Base-by-base conservation (phyloP, 139 green algal species). In the Coccomyxa sp. region DNA sequence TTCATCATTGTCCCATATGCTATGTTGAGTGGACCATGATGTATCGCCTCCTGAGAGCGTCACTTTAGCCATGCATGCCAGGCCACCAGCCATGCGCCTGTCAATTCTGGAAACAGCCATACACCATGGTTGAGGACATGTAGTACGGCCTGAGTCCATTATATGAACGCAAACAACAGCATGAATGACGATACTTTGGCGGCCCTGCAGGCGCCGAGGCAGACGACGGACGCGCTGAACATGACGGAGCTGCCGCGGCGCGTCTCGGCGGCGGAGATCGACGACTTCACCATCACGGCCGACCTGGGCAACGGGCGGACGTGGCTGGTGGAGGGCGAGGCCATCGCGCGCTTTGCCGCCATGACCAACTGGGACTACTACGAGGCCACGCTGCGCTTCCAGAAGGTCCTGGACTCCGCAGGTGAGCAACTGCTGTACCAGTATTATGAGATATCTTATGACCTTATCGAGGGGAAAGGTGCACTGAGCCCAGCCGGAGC, bases 281-380 rank as follows among this genome's bases (percentile, higher is more conserved):
- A 95, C 54, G 86, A 95, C 27, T 98, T 96, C 79, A 76, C 35
- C 1, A 84, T 97, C 0, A 78, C 90, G 55, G 38, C 58, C 10
- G 81, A 90, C 34, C 50, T 83, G 39, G 40, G 55, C 41, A 54
- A 29, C 18, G n/a, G 37, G n/a, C 79, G 86, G 34, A 40, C 85
- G 54, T 90, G 68, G 50, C 70, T 35, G n/a, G 80, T 94, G 38
- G 58, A 86, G 33, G 94, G 94, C 24, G 80, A 88, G 55, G 95
- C 86, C 24, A 82, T 98, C 22, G 87, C 95, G 85, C 85, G 88
- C 5, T 97, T 97, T 86, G 86, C 88, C 40, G 88, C 95, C 82
- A 98, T 98, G 94, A 98, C 95, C 8, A 95, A 98, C 82, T 98
- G 93, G 92, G 87, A 94, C 70, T 98, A 98, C 81, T 98, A 95